phyloP scores from a whole-genome alignment of 2,329 filamentous ascomycete species.

The Exophiala calicioides region DNA sequence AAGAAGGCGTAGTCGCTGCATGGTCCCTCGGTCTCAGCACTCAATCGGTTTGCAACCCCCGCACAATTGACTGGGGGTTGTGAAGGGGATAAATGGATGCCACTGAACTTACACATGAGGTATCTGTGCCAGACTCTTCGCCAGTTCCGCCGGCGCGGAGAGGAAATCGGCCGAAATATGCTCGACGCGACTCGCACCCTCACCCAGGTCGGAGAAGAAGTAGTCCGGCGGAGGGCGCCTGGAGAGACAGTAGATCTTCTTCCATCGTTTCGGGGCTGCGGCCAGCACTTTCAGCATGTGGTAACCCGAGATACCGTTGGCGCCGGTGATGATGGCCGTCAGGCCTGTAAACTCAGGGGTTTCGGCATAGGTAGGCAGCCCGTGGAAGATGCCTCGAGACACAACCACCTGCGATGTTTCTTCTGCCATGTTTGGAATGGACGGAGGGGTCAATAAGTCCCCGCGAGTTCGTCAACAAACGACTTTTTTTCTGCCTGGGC shows the following conservation, averaged over 20 bases:
- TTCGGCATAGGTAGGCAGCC: slow-evolving; percentile 46
- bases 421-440: neutral
- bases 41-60: too few relatives aligned
- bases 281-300: slow-evolving; percentile 52
- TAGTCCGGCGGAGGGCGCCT: slow-evolving; percentile 43
- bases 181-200: slow-evolving; percentile 41
- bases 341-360: slow-evolving; percentile 42
- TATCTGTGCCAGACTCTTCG: slow-evolving; percentile 27
- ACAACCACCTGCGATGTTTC: slow-evolving; percentile 1
- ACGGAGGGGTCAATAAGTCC: too few relatives aligned
- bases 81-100: neutral
- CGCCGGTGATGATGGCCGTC: slow-evolving; percentile 54
- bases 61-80: too few relatives aligned
- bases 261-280: slow-evolving; percentile 47
- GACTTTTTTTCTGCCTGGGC: too few relatives aligned
- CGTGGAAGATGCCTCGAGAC: slow-evolving; percentile 49
- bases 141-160: slow-evolving; percentile 32
- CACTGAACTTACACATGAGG: slow-evolving; percentile 25
- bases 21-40: too few relatives aligned
- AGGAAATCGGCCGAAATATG: slow-evolving; percentile 43
- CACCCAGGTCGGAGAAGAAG: slow-evolving; percentile 33
- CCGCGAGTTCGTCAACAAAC: too few relatives aligned
- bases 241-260: slow-evolving; percentile 52
- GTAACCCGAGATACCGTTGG: slow-evolving; percentile 55
- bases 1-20: slow-evolving; percentile 54